These are phyloP conservation scores for Huntiella omanensis DNA, from an alignment of 2,329 filamentous ascomycete species.

Conservation along the genomic window DNA sequence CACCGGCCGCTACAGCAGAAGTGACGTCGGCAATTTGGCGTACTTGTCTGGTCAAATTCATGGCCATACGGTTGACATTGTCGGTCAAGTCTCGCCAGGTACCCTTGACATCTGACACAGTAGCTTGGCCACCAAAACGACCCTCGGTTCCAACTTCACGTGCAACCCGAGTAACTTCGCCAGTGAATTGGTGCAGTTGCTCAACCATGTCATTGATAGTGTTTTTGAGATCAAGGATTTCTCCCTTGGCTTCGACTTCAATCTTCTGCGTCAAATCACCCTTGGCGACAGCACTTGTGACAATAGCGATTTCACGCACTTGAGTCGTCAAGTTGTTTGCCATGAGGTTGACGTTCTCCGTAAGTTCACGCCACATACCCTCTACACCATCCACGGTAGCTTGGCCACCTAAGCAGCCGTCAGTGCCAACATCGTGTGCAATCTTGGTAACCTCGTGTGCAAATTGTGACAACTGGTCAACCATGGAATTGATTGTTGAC, in stretches of 20 bases:
- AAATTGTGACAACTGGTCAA: conserved; percentile 91
- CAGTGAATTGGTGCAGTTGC: too few species aligned
- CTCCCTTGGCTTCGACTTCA: conserved; percentile 76
- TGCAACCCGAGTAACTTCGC: too few species aligned
- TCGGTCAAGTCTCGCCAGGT: too few species aligned
- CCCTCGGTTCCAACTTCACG: too few species aligned
- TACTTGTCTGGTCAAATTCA: too few species aligned
- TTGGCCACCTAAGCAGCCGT: conserved; percentile 82
- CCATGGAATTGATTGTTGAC: conserved; percentile 97
- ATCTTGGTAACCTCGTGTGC: conserved; percentile 93
- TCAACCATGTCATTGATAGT: conserved; percentile 52
- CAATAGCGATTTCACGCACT: conserved; percentile 90
- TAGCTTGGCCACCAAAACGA: too few species aligned
- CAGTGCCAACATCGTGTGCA: conserved; percentile 29
- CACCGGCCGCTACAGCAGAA: too few species aligned
- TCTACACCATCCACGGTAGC: conserved; percentile 91
- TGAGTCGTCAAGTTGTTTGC: conserved; percentile 95
- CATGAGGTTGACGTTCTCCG: conserved; percentile 27
- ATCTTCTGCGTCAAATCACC: conserved; percentile 77
- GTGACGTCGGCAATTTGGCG: too few species aligned
- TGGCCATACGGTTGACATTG: too few species aligned
- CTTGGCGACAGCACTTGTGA: conserved; percentile 42
- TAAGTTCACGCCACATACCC: conserved; percentile 92
- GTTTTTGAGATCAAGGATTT: conserved; percentile 86
- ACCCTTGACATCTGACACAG: too few species aligned